Conservation (phyloP, 345 rosid species). For the Eucalyptus sp. region DNA sequence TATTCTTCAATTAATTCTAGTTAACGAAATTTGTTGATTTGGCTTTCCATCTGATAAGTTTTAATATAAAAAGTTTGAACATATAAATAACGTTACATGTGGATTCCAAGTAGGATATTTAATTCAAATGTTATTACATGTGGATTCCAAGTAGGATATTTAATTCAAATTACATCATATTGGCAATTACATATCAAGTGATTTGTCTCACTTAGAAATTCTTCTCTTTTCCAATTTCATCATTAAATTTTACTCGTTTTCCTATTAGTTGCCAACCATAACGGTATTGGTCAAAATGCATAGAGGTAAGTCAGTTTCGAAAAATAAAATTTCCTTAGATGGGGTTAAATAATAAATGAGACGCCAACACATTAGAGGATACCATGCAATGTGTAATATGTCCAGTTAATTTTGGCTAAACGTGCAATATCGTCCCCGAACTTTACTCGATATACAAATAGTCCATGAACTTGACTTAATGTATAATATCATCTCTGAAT, state of each 20-base stretch:
- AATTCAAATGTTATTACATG: too few species aligned
- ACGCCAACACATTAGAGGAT: not conserved
- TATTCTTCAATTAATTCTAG: not conserved
- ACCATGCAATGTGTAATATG: not conserved
- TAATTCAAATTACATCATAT: not conserved
- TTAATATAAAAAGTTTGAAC: not conserved
- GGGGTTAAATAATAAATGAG: not conserved
- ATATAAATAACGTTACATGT: not conserved
- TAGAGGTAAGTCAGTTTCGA: not conserved
- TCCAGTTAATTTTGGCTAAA: too few species aligned
- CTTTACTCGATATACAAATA: too few species aligned
- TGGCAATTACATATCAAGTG: not conserved
- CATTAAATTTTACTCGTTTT: not conserved
- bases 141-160: not conserved
- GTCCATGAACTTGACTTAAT: too few species aligned
- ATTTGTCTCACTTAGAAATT: not conserved
- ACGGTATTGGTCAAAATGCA: not conserved
- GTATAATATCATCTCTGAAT: too few species aligned
- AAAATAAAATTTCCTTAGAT: not conserved
- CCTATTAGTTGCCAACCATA: not conserved
- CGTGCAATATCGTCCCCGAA: too few species aligned
- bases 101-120: not conserved
- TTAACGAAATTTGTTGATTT: not conserved
- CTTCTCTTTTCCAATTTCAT: not conserved
- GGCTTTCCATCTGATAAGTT: fast-evolving